Conservation (phyloP, 73 alveolate species). For the Paramecium caudatum region DNA sequence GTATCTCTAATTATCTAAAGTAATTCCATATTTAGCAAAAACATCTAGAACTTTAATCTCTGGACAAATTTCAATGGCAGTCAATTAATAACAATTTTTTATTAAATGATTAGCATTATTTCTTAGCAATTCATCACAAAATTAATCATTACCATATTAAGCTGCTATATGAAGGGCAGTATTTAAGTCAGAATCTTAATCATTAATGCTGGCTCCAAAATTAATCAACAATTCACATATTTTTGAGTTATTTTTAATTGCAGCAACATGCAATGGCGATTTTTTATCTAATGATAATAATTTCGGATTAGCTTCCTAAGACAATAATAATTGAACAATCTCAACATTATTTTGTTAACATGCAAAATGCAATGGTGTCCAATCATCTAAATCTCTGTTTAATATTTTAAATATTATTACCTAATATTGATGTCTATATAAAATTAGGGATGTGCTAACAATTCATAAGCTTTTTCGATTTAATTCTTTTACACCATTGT, state of each 20-base stretch:
- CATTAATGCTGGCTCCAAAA: not conserved
- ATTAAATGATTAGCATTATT: not conserved
- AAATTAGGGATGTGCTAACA: not conserved
- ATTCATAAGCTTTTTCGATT: not conserved
- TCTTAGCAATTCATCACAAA: not conserved
- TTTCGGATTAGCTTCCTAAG: constrained; percentile 30
- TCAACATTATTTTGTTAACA: constrained; percentile 35
- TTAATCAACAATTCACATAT: not conserved
- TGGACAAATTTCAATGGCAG: constrained; percentile 29
- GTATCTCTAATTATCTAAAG: not conserved
- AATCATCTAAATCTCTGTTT: constrained; percentile 61
- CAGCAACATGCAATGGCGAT: constrained; percentile 57
- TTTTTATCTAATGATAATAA: not conserved
- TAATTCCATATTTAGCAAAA: constrained; percentile 20
- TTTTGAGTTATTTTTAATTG: not conserved
- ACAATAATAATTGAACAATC: constrained; percentile 1
- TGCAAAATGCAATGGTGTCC: constrained; percentile 73
- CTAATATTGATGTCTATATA: constrained; percentile 9
- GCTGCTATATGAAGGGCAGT: constrained; percentile 71
- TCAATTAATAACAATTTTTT: constrained; percentile 31
- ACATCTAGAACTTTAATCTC: not conserved
- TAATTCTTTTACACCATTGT: not conserved
- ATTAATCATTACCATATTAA: constrained; percentile 1
- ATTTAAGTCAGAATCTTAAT: constrained; percentile 59
- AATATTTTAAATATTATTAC: not conserved